Percentiles rank a stretch among this genome's conserved stretches.
Evolutionary conservation across 805 yeast species (phyloP).

Genomic region (Saturnispora serradocipensis): DNA sequence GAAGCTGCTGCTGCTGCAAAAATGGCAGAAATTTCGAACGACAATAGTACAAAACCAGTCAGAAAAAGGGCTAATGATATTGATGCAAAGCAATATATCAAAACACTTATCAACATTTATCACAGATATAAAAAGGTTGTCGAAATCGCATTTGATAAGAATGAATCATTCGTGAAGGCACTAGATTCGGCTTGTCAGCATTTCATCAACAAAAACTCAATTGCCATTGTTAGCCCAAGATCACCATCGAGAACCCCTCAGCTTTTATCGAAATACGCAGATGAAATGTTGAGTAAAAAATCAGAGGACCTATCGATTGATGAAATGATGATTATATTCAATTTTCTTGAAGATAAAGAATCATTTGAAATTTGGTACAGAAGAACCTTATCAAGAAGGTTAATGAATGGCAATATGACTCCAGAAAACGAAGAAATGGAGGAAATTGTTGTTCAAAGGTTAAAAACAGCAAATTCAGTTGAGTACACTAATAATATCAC

Average conservation of each 20-base stretch:
- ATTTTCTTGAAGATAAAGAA: conserved; percentile 87
- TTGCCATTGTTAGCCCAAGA: conserved; percentile 60
- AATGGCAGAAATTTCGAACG: conserved; percentile 1
- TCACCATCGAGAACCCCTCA: conserved; percentile 81
- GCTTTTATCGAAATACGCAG: conserved; percentile 80
- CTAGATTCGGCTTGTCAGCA: conserved; percentile 82
- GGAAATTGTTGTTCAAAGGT: conserved; percentile 71
- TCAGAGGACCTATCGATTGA: conserved; percentile 71
- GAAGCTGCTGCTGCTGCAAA: conserved; percentile 11
- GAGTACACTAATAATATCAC: conserved; percentile 92
- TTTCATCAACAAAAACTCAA: conserved; percentile 72
- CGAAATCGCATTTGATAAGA: conserved; percentile 54
- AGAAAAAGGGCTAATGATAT: conserved; percentile 8
- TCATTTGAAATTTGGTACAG: conserved; percentile 91
- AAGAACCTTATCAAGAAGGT: conserved; percentile 77
- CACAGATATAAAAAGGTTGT: conserved; percentile 59
- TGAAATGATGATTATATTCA: conserved; percentile 79
- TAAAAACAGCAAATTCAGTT: conserved; percentile 81
- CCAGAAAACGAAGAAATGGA: conserved; percentile 82
- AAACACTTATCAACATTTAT: conserved; percentile 64
- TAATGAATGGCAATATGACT: conserved; percentile 65
- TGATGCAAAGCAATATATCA: conserved; percentile 74
- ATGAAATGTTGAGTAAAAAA: conserved; percentile 70
- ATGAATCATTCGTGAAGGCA: conserved; percentile 74
- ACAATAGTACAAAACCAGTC: neutral